Base-by-base conservation (phyloP, 495 filamentous ascomycete genomes). In the Aspergillus funiculosus region DNA sequence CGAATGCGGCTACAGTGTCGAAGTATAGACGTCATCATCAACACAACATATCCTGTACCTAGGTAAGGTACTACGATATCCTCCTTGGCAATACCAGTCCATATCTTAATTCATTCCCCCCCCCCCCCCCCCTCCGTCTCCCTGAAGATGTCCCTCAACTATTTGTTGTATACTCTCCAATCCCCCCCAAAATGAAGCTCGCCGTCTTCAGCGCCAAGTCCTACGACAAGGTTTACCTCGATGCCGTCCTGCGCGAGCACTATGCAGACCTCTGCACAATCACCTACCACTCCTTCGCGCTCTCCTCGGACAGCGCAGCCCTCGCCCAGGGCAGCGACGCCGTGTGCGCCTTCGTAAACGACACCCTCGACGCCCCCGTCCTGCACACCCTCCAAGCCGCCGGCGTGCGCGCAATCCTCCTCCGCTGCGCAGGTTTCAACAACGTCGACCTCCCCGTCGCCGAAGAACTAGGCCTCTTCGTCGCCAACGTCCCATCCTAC, bases 341-440 rank as follows among this genome's bases (percentile, higher is more conserved):
- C 43, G 68, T 86, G 40, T 85, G 82, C 64, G 79, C 79, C 58
- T 86, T 86, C 59, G 83, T 86, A 45, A 86, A 86, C 66, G 82
- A 86, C 63, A 65, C 55, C 4, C 68, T 83, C 27, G 54, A 70
- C 46, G 69, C 53, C 3, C 47, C 55, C 1, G 79, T 85, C 37
- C 67, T 84, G 22, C 50, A 61, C 30, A 63, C 67, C 6, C 68
- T 85, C 2, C 60, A 69, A 50, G 44, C 42, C 5, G 32, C 50
- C 38, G 78, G 78, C 47, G 67, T 79, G 6, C 73, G 71, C 25
- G 75, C 77, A 19, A 64, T 82, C 51, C 70, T 82, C 14, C 74
- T 86, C 38, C 80, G 83, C 53, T 86, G 83, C 62, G 82, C 82
- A 0, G 82, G 83, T 25, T 84, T 71, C 69, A 86, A 86, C 60